Percentiles rank a stretch among this genome's conserved stretches.
Evolutionary conservation across 2,329 filamentous ascomycete genomes (phyloP).

Genomic region (Aspergillus tamarii): DNA sequence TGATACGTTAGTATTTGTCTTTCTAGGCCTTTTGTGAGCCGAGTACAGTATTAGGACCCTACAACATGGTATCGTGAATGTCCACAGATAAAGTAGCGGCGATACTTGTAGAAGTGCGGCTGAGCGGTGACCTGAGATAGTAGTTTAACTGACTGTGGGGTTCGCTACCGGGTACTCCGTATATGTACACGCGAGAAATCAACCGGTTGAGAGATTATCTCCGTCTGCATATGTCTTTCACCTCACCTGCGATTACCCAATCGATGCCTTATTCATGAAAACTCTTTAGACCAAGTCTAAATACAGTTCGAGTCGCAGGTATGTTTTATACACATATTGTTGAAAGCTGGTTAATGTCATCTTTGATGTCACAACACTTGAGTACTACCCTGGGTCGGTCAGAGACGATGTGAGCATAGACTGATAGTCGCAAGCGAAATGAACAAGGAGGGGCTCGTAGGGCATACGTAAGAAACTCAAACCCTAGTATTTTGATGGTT

Average conservation of each 20-base stretch:
- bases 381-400: too few species aligned
- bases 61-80: neutral
- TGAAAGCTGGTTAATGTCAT: neutral
- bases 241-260: neutral
- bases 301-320: neutral
- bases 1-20: neutral
- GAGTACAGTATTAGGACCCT: neutral
- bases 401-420: neutral
- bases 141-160: neutral
- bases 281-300: neutral
- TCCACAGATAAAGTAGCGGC: neutral
- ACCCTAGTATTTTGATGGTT: neutral
- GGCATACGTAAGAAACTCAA: neutral
- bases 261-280: neutral
- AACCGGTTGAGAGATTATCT: neutral
- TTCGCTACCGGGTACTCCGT: neutral
- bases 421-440: neutral
- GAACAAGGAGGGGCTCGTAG: neutral
- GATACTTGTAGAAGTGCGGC: neutral
- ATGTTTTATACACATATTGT: neutral
- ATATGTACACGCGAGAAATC: neutral
- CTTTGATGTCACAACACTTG: neutral
- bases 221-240: neutral
- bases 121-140: neutral
- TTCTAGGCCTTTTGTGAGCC: neutral